Conservation (phyloP, 352 stramenopile species). For the Saprolegnia parasitica region DNA sequence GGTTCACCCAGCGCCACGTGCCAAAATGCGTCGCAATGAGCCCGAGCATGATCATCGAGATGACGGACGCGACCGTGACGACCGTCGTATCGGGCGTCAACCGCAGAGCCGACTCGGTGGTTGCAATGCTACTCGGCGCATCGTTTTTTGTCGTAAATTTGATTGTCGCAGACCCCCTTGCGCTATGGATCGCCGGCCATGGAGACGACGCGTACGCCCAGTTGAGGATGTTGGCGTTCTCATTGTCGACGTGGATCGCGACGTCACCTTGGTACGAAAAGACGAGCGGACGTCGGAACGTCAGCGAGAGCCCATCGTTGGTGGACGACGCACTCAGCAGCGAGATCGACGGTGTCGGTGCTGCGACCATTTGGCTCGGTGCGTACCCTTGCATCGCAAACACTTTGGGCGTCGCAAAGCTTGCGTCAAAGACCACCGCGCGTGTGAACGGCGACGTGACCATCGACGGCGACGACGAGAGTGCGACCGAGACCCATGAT, state of each 20-base stretch:
- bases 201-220: background rate
- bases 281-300: constrained; percentile 6
- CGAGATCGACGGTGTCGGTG: background rate
- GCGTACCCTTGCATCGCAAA: constrained; percentile 3
- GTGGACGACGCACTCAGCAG: background rate
- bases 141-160: background rate
- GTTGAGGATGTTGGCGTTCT: background rate
- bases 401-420: constrained; percentile 15
- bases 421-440: background rate
- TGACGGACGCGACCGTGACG: background rate
- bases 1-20: constrained; percentile 29
- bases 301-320: constrained; percentile 16
- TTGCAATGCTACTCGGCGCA: constrained; percentile 23
- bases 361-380: background rate
- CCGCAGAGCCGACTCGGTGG: background rate
- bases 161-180: constrained; percentile 4
- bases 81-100: constrained; percentile 25
- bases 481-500: constrained; percentile 4
- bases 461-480: constrained; percentile 3
- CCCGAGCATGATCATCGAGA: constrained; percentile 1
- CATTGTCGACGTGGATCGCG: background rate
- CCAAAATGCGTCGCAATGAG: constrained; percentile 7
- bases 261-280: background rate
- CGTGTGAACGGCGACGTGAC: constrained; percentile 9
- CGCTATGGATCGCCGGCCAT: constrained; percentile 11